A percentile compares a stretch with the other conserved stretches of the same genome.
Conservation (phyloP, 1,139 yeast species). For the Magnusiomyces sp. region DNA sequence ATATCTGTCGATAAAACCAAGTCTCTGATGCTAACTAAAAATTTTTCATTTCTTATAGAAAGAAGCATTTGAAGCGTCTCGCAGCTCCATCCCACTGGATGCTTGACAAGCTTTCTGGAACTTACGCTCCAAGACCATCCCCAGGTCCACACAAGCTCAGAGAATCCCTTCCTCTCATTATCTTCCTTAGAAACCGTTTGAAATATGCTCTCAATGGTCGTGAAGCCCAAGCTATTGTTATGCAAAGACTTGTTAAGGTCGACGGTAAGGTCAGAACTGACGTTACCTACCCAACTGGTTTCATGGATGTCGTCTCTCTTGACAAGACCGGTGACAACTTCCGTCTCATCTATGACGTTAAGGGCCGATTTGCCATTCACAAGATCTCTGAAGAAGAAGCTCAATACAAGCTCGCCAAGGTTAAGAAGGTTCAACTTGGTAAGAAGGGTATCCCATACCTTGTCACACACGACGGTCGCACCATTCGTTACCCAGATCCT, state of each 20-base stretch:
- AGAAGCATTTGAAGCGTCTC: slow-evolving; percentile 96
- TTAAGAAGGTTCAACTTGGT: slow-evolving; percentile 95
- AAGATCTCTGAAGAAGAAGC: slow-evolving; percentile 99
- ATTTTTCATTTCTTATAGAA: slow-evolving; percentile 34
- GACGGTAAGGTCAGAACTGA: slow-evolving; percentile 99
- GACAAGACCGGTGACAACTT: slow-evolving; percentile 99
- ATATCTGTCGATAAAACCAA: background rate
- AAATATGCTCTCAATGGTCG: slow-evolving; percentile 99
- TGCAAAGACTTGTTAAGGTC: slow-evolving; percentile 98
- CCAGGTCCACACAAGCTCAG: slow-evolving; percentile 99
- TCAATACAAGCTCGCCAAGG: slow-evolving; percentile 94
- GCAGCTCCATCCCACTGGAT: slow-evolving; percentile 99
- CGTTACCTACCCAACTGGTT: slow-evolving; percentile 97
- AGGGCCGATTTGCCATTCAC: slow-evolving; percentile 99
- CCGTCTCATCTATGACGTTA: slow-evolving; percentile 96
- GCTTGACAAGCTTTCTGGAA: slow-evolving; percentile 99
- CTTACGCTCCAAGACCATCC: slow-evolving; percentile 99
- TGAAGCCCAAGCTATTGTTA: slow-evolving; percentile 97
- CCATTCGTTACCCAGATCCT: slow-evolving; percentile 99
- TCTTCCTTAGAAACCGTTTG: slow-evolving; percentile 98
- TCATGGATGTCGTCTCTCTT: slow-evolving; percentile 95
- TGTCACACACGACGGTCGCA: slow-evolving; percentile 99
- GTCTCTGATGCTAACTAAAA: background rate
- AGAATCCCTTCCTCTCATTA: slow-evolving; percentile 96
- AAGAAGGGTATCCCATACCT: slow-evolving; percentile 97